Conservation (phyloP, 495 filamentous ascomycete species). For the Hapsidospora chrysogenum region DNA sequence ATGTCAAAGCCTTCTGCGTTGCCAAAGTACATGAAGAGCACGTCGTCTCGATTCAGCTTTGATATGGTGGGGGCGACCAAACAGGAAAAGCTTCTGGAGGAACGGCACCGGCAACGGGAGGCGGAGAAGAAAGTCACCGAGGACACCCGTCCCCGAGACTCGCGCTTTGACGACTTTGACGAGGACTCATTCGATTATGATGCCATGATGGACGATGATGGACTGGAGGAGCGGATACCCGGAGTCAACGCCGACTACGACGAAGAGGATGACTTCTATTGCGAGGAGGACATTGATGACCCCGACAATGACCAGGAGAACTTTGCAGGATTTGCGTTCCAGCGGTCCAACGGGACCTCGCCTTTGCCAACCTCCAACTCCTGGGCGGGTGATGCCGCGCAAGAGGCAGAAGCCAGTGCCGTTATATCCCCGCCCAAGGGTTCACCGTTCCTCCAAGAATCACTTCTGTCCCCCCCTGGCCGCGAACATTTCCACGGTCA, state of each 20-base stretch:
- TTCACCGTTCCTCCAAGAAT: no score
- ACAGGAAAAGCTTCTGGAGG: constrained; percentile 72
- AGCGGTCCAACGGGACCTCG: constrained; percentile 31
- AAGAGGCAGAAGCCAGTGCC: background rate
- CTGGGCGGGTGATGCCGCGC: background rate
- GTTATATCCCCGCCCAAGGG: background rate
- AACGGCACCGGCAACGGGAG: constrained; percentile 63
- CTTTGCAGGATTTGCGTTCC: constrained; percentile 35
- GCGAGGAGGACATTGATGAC: constrained; percentile 26
- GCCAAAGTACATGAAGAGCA: constrained; percentile 70
- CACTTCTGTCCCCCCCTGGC: no score
- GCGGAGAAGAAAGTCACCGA: constrained; percentile 30
- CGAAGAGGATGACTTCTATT: constrained; percentile 55
- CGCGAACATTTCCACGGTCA: no score
- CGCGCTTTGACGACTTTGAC: constrained; percentile 43
- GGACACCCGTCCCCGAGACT: constrained; percentile 14
- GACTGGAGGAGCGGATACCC: constrained; percentile 49
- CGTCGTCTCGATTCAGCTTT: constrained; percentile 80
- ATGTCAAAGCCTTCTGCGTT: constrained; percentile 23
- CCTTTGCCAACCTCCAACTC: constrained; percentile 16
- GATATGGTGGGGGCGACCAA: constrained; percentile 73
- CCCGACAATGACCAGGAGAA: constrained; percentile 34
- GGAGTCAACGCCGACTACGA: constrained; percentile 56
- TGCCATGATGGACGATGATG: constrained; percentile 50
- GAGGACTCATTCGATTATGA: constrained; percentile 54